Evolutionary conservation across 2,329 filamentous ascomycete species (phyloP), one percentile per base, ranked within the genome.

Genomic region (Onygenales sp.): DNA sequence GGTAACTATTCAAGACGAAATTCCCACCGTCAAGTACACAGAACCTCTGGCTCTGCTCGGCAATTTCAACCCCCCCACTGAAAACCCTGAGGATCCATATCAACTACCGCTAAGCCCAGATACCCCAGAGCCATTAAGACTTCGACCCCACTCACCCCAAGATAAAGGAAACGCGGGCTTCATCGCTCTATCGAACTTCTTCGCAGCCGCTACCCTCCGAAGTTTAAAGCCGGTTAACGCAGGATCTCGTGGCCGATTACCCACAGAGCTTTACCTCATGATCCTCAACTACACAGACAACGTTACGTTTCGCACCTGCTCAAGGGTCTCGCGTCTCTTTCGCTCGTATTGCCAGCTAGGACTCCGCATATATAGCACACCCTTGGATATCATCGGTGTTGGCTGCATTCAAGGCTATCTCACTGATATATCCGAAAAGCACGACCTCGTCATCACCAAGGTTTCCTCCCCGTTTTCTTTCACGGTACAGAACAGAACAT

Each of bases 241-340:
- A 37, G 14, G 33, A 7, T 42, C 39, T 27, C 37, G 42, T 14
- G 39, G 49, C 31, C 31, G 8, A 36, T 27, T 51, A 14, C 49
- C 49, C 2, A 32, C 21, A 10, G 49, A 51, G 42, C 27, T 51
- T 39, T 51, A 51, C 14, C 34, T 42, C 39, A 42, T 42, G 39
- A 51, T 51, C 21, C 39, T 51, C 14, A 39, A 51, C 42, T 43
- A 32, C n/a, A 51, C 42, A n/a, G 49, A 51, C 27, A 42, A 36
- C 27, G 39, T 31, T 21, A 43, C 37, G 10, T 51, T 42, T 21
- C 39, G 27, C 27, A 36, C 49, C 9, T 51, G 49, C 14, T 36
- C 49, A 4, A 44, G 11, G n/a, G 42, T 51, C 13, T 51, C 49
- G 5, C n/a, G 21, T 37, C 39, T 36, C 5, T 51, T 51, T 9